Evolutionary conservation across 371 early-diverging fungal species (phyloP).

Genomic region (Lichtheimia ramosa): DNA sequence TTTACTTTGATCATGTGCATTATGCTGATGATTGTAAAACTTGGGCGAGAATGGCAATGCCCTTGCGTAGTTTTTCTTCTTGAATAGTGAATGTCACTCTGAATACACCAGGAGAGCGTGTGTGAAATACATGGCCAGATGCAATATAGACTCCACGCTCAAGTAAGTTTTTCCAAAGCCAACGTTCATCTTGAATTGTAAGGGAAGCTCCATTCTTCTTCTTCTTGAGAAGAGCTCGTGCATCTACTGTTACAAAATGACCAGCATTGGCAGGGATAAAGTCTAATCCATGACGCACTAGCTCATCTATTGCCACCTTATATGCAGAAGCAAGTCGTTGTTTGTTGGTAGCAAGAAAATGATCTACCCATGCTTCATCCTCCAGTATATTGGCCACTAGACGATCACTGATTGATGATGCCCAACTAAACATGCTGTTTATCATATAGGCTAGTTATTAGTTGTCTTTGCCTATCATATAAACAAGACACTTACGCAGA

Average conservation of each 20-base stretch:
- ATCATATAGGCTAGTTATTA: too few relatives aligned
- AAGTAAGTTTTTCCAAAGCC: conserved; percentile 43
- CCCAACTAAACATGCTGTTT: conserved; percentile 52
- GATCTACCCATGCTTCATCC: conserved; percentile 59
- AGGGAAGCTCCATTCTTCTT: too few relatives aligned
- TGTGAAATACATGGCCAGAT: conserved; percentile 63
- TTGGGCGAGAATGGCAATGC: conserved; percentile 12
- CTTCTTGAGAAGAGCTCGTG: neutral
- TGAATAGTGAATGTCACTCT: conserved; percentile 48
- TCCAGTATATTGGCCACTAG: conserved; percentile 54
- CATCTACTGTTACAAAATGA: conserved; percentile 67
- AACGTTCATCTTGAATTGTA: conserved; percentile 25
- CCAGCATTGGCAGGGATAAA: conserved; percentile 65
- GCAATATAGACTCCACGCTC: conserved; percentile 61
- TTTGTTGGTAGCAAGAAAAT: conserved; percentile 58
- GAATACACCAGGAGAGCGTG: conserved; percentile 62
- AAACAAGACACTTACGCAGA: conserved; percentile 29
- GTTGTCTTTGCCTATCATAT: too few relatives aligned
- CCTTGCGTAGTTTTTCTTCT: conserved; percentile 18
- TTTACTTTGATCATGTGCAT: too few relatives aligned
- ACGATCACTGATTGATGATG: conserved; percentile 55
- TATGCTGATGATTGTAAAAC: too few relatives aligned
- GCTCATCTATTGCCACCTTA: conserved; percentile 25
- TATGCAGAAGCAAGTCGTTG: conserved; percentile 54
- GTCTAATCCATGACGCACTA: conserved; percentile 46